phyloP scores from a whole-genome alignment of 495 filamentous ascomycete species.

The Cairneyella variabilis region DNA sequence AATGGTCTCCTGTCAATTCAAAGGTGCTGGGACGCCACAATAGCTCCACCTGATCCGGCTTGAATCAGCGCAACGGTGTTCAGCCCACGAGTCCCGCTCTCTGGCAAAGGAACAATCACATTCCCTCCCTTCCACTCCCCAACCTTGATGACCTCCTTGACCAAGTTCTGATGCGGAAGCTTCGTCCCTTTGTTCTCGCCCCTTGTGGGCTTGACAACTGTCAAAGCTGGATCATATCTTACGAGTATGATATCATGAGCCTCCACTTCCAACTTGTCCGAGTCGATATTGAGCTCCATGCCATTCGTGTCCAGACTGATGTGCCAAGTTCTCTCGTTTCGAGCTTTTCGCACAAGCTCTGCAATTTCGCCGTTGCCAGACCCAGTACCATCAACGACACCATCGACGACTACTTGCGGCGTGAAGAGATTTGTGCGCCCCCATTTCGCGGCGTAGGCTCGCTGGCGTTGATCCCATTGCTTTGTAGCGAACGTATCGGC shows the following conservation, averaged over 20 bases:
- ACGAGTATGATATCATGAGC: constrained; percentile 12
- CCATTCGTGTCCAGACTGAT: constrained; percentile 19
- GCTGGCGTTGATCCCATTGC: constrained; percentile 15
- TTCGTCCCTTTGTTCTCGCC: constrained; percentile 25
- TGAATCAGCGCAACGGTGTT: constrained; percentile 19
- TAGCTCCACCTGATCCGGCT: constrained; percentile 13
- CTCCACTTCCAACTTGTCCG: constrained; percentile 12
- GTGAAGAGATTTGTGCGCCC: constrained; percentile 18
- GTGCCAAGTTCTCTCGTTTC: constrained; percentile 8
- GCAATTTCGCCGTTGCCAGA: constrained; percentile 7
- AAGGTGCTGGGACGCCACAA: constrained; percentile 19
- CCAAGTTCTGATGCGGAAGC: constrained; percentile 18
- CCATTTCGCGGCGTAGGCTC: constrained; percentile 15
- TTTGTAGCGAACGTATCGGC: constrained; percentile 13
- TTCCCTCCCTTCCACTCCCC: constrained; percentile 24
- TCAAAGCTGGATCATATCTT: constrained; percentile 8
- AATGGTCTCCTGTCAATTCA: too few relatives aligned
- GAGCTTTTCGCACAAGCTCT: background rate
- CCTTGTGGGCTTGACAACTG: constrained; percentile 22
- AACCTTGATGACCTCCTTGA: constrained; percentile 13
- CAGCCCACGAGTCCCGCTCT: background rate
- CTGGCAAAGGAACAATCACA: constrained; percentile 14
- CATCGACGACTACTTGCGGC: constrained; percentile 20
- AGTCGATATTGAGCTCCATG: constrained; percentile 17
- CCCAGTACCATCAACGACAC: constrained; percentile 19